Percentiles rank a stretch among this genome's conserved stretches.
phyloP scores from a whole-genome alignment of 2,329 filamentous ascomycete species.

The Fusarium euwallaceae region DNA sequence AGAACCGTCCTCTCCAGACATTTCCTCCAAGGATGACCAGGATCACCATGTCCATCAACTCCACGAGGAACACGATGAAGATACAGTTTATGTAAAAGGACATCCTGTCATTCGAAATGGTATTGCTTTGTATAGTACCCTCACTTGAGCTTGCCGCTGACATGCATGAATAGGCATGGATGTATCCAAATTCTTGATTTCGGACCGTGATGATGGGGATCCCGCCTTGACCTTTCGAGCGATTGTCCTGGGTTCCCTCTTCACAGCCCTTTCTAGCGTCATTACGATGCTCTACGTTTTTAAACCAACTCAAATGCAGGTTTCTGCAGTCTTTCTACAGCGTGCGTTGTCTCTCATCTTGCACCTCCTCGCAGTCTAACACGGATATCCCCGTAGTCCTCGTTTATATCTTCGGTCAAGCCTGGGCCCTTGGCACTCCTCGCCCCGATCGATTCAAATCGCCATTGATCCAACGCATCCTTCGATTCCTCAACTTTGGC shows the following conservation, averaged over 20 bases:
- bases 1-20: not conserved
- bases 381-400: not conserved
- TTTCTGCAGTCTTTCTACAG: not conserved
- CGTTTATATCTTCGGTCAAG: not conserved
- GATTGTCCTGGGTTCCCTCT: conserved; percentile 21
- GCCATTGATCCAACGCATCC: not conserved
- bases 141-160: not conserved
- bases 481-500: not conserved
- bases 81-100: not conserved
- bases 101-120: not conserved
- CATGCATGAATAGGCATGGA: conserved; percentile 11
- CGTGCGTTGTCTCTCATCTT: not conserved
- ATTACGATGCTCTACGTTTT: conserved; percentile 35
- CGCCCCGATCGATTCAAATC: not conserved
- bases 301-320: not conserved
- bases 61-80: not conserved
- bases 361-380: not conserved
- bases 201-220: conserved; percentile 37
- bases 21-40: not conserved
- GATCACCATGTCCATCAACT: not conserved
- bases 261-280: conserved; percentile 33
- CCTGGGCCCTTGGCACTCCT: not conserved
- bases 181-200: conserved; percentile 38
- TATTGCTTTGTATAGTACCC: not conserved
- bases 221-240: conserved; percentile 39